phyloP scores from a whole-genome alignment of 768 basidiomycete species.

The Leucosporidium yakuticum region DNA sequence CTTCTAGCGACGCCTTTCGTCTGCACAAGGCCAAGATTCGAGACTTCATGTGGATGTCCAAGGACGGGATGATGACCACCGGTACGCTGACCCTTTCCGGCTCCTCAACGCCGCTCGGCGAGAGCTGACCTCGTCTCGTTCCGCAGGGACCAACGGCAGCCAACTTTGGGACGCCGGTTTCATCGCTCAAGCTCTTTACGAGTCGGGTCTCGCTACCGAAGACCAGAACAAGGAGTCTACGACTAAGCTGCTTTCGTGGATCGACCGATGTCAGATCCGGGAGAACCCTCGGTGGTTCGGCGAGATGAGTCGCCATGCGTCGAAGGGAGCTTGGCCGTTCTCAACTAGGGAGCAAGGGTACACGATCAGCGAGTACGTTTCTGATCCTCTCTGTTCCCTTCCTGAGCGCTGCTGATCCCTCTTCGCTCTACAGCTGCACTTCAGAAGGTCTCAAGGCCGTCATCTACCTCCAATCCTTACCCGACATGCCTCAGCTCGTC shows the following conservation, averaged over 20 bases:
- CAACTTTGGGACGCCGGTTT: constrained; percentile 86
- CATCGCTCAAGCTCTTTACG: constrained; percentile 86
- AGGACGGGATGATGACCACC: constrained; percentile 88
- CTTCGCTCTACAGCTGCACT: constrained; percentile 52
- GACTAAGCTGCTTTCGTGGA: constrained; percentile 51
- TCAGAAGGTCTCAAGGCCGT: constrained; percentile 90
- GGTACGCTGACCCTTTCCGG: not conserved
- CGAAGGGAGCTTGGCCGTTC: constrained; percentile 68
- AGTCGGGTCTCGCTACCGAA: constrained; percentile 71
- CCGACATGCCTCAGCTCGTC: constrained; percentile 66
- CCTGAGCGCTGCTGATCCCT: too few species aligned
- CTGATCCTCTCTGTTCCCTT: constrained; percentile 49
- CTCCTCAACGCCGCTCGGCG: not conserved
- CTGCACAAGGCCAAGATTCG: constrained; percentile 67
- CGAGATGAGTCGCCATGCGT: constrained; percentile 44
- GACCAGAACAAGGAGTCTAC: constrained; percentile 55
- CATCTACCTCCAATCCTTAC: constrained; percentile 76
- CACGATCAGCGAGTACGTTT: constrained; percentile 66
- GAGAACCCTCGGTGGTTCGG: constrained; percentile 43
- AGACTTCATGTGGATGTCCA: constrained; percentile 90
- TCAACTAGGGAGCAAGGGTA: constrained; percentile 92
- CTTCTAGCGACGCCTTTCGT: constrained; percentile 67
- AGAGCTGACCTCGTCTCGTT: not conserved
- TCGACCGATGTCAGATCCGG: constrained; percentile 47
- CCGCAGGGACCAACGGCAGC: constrained; percentile 70